Evolutionary conservation across 805 yeast genomes (phyloP), one percentile per base, ranked within the genome.

Genomic region (Kluyveromyces lactis): DNA sequence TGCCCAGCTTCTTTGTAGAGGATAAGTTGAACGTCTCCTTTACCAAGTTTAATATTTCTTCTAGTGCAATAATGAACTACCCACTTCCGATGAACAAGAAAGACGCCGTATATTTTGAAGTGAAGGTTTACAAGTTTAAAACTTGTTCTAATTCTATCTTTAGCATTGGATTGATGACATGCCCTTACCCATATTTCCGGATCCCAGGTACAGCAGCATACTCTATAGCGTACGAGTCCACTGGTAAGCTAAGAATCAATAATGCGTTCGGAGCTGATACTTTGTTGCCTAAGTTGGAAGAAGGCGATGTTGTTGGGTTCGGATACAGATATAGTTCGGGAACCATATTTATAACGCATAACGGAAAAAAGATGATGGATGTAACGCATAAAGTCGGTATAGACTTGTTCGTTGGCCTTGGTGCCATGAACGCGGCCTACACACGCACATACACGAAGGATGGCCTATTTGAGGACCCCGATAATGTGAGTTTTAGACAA

Each of bases 271-370:
- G 52, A 28, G 63, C 69, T 16, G 58, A 66, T 11, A 57, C 62
- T 0, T 53, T 65, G n/a, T 55, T 67, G 32, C 69, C 71, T 2
- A 53, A 52, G 27, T 47, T 84, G 31, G 69, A 73, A 18, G 81
- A 83, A 51, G 97, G 97, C 23, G 98, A 92, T 60, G 95, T 90
- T 11, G 71, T 92, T 3, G 98, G 98, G 1, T 77, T 89, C 29
- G 98, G 98, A 0, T 83, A 85, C 55, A 71, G 89, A 41, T 80
- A 82, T 15, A 70, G 86, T 40, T 68, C 84, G 2, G 95, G 96
- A 0, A 77, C 95, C 0, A 69, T 92, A 0, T 90, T 92, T 54
- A 90, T 89, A 66, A 92, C 98, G 0, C 75, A 95, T 48, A 92
- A 92, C 53, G 98, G 98, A 17, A 86, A 86, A 59, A 86, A 84